phyloP scores from a whole-genome alignment of 139 green algal species.

The Chlorella sp. region DNA sequence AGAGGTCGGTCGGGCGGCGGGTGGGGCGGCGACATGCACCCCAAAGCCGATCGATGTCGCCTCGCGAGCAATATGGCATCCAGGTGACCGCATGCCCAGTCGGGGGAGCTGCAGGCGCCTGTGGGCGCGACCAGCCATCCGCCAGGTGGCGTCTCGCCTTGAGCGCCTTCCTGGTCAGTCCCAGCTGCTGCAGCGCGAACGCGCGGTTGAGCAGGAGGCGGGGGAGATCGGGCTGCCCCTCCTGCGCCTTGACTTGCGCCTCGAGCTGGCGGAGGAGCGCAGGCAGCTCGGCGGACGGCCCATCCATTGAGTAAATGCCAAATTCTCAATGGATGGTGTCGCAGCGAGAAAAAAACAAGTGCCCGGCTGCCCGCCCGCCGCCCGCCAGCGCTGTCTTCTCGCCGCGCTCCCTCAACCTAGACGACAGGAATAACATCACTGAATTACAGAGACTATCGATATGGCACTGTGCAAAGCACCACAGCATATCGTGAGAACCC shows the following conservation, averaged over 20 bases:
- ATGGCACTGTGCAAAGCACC: no score
- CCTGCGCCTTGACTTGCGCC: not conserved
- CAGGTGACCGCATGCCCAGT: not conserved
- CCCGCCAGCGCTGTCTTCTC: no score
- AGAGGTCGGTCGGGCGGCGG: not conserved
- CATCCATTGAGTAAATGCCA: no score
- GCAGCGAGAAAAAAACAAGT: no score
- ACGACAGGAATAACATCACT: no score
- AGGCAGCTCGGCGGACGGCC: no score
- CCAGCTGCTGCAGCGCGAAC: conserved; percentile 63
- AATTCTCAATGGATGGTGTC: no score
- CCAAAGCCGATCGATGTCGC: not conserved
- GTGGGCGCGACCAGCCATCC: not conserved
- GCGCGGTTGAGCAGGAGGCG: conserved; percentile 64
- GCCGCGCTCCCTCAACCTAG: no score
- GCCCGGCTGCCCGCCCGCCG: no score
- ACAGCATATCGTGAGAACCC: no score
- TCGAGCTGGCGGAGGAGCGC: not conserved
- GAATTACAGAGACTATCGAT: no score
- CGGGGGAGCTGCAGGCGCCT: no score
- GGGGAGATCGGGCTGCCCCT: conserved; percentile 1
- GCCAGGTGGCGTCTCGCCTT: conserved; percentile 54
- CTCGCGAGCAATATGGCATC: not conserved
- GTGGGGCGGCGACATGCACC: not conserved
- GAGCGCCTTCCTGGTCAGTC: conserved; percentile 74